Evolutionary conservation across 2,329 filamentous ascomycete species (phyloP).

Genomic region (Trichoderma citrinoviride): DNA sequence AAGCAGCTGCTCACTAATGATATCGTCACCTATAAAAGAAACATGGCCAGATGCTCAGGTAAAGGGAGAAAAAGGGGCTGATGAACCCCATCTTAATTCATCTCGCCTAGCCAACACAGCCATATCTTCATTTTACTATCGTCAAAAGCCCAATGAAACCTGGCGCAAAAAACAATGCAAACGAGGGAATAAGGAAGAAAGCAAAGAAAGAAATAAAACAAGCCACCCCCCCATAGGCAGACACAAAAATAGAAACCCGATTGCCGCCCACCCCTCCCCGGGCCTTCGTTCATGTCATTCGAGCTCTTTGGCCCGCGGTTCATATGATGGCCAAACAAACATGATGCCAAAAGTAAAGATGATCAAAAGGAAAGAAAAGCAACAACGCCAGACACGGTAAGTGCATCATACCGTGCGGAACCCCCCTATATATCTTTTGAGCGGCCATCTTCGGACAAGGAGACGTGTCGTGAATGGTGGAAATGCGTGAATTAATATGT

Average conservation of each 20-base stretch:
- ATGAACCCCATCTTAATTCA: not conserved
- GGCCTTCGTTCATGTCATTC: not conserved
- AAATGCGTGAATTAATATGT: slow-evolving; percentile 12
- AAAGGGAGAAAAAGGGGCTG: not conserved
- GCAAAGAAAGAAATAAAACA: not conserved
- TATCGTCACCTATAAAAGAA: not conserved
- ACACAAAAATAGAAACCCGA: not conserved
- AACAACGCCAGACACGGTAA: not conserved
- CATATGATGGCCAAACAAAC: not conserved
- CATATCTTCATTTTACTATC: slow-evolving; percentile 15
- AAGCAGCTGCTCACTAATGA: not conserved
- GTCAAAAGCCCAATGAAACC: not conserved
- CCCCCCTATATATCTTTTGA: not conserved
- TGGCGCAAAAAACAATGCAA: not conserved
- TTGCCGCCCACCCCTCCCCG: not conserved
- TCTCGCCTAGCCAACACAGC: slow-evolving; percentile 14
- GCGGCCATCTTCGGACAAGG: not conserved
- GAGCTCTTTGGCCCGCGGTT: not conserved
- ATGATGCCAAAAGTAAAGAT: not conserved
- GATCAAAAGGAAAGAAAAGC: not conserved
- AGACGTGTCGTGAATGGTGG: not conserved
- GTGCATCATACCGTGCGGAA: no score
- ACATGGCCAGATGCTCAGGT: not conserved
- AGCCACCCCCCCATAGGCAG: not conserved
- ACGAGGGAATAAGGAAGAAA: not conserved